These are phyloP conservation scores for Tuber microsphaerosporum DNA, from an alignment of 495 filamentous ascomycete species.

Conservation along the genomic window DNA sequence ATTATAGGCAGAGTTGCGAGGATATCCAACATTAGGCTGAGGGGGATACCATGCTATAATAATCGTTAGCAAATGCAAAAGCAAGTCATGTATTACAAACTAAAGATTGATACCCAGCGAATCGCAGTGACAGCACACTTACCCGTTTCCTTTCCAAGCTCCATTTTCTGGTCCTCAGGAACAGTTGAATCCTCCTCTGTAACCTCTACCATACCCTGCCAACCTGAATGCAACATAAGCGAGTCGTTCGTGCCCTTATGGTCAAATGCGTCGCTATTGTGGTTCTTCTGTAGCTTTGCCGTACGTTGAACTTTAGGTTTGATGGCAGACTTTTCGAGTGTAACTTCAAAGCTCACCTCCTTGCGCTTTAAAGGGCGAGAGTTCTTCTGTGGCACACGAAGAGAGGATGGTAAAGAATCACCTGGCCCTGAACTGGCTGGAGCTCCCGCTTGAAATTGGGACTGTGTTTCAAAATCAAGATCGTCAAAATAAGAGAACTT, in stretches of 20 bases:
- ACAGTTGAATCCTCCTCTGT: slow-evolving; percentile 50
- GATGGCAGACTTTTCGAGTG: background rate
- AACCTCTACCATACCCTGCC: slow-evolving; percentile 44
- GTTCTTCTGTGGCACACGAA: slow-evolving; percentile 50
- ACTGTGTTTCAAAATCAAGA: slow-evolving; percentile 11
- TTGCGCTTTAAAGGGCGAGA: slow-evolving; percentile 29
- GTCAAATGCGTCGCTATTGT: background rate
- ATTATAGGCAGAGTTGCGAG: background rate
- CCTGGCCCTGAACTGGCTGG: background rate
- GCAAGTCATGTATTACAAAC: background rate
- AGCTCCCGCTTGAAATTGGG: background rate
- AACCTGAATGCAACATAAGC: slow-evolving; percentile 16
- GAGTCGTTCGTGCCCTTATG: background rate
- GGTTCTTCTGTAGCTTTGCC: background rate
- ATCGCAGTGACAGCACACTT: background rate
- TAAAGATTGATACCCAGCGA: background rate
- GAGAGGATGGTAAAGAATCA: slow-evolving; percentile 7
- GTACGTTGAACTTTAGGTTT: background rate
- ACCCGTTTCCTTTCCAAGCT: background rate
- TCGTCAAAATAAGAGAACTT: slow-evolving; percentile 26
- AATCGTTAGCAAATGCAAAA: background rate
- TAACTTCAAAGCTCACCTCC: slow-evolving; percentile 21
- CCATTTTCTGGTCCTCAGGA: slow-evolving; percentile 52
- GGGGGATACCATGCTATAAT: background rate
- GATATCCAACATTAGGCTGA: background rate